Conservation (phyloP, 805 yeast species). For the Candida wancherniae region DNA sequence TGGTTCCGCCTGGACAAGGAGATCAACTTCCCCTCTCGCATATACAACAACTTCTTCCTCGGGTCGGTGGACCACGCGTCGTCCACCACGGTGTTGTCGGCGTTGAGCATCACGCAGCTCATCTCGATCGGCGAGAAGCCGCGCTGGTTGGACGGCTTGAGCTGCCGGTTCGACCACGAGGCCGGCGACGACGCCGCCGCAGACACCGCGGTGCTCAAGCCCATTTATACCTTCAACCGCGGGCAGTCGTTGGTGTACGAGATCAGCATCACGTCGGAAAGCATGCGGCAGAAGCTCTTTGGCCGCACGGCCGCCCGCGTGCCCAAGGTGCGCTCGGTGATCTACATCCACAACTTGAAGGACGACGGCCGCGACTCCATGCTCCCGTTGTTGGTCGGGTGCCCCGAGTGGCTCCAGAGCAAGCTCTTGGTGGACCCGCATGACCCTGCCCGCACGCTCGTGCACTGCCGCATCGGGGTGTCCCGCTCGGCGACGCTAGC, state of each 20-base stretch:
- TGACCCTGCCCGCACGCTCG: conserved; percentile 6
- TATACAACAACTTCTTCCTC: conserved; percentile 25
- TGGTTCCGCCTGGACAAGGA: conserved; percentile 31
- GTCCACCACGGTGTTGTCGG: conserved; percentile 24
- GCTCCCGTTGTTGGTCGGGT: conserved; percentile 22
- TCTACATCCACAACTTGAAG: conserved; percentile 31
- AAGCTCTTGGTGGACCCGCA: conserved; percentile 22
- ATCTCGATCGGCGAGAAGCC: conserved; percentile 37
- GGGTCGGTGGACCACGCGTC: conserved; percentile 33
- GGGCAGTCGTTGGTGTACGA: conserved; percentile 11
- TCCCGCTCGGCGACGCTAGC: conserved; percentile 13
- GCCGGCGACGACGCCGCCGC: conserved; percentile 6
- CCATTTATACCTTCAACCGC: conserved; percentile 11
- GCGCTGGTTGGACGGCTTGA: conserved; percentile 20
- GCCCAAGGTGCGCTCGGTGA: conserved; percentile 14
- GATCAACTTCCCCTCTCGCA: conserved; percentile 34
- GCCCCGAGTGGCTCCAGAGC: conserved; percentile 28
- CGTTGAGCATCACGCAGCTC: conserved; percentile 22
- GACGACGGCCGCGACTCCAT: conserved; percentile 38
- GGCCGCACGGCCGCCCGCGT: conserved; percentile 2
- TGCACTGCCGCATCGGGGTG: conserved; percentile 15
- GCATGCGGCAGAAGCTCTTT: conserved; percentile 8
- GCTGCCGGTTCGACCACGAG: conserved; percentile 9
- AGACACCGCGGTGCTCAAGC: conserved; percentile 9
- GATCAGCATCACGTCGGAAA: conserved; percentile 7